Evolutionary conservation across 345 rosid genomes (phyloP).

Genomic region (Eucalyptus guilfoylei): DNA sequence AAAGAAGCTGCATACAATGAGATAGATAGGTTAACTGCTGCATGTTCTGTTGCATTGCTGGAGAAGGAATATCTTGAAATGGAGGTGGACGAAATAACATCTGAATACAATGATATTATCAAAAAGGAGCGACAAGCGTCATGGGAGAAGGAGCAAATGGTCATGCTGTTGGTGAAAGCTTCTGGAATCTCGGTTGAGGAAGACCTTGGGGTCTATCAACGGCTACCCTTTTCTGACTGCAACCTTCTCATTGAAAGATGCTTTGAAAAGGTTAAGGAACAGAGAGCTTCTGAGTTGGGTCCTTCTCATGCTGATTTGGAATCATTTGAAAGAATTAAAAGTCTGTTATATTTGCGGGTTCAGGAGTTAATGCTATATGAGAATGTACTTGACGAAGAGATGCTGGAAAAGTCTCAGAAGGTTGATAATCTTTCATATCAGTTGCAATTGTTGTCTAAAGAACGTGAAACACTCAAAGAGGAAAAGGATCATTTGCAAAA

Average conservation of each 20-base stretch:
- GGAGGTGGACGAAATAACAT: constrained; percentile 28
- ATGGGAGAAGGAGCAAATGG: constrained; percentile 46
- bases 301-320: constrained; percentile 20
- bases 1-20: constrained; percentile 30
- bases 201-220: constrained; percentile 6
- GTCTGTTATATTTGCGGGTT: constrained; percentile 53
- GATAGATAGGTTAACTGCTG: constrained; percentile 42
- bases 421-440: constrained; percentile 27
- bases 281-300: constrained; percentile 13
- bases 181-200: constrained; percentile 34
- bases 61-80: constrained; percentile 46
- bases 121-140: constrained; percentile 25
- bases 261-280: constrained; percentile 41
- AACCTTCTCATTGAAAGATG: constrained; percentile 36
- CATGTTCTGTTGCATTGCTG: constrained; percentile 43
- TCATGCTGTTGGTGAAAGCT: constrained; percentile 39
- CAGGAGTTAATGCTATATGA: constrained; percentile 50
- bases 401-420: constrained; percentile 26
- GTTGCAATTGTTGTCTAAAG: constrained; percentile 23
- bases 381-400: constrained; percentile 56
- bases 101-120: constrained; percentile 25
- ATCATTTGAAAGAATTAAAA: constrained; percentile 40
- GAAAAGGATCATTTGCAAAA: constrained; percentile 47
- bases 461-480: constrained; percentile 39
- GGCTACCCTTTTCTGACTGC: constrained; percentile 17